These are phyloP conservation scores for Pichia occidentalis DNA, from an alignment of 805 yeast species.

Conservation along the genomic window DNA sequence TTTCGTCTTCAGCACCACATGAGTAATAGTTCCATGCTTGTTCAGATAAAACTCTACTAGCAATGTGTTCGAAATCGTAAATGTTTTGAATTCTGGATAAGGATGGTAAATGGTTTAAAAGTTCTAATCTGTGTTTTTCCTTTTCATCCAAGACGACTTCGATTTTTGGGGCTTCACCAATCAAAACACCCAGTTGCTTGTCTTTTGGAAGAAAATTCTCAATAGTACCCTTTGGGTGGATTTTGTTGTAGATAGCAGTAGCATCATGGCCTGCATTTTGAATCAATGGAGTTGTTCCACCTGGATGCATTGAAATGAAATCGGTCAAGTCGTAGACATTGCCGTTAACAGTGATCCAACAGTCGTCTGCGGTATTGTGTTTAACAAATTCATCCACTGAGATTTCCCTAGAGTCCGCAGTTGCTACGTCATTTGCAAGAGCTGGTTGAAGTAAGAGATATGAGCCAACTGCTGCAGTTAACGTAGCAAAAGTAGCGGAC, in stretches of 20 bases:
- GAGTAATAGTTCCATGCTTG: slow-evolving; percentile 91
- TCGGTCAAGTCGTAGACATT: slow-evolving; percentile 73
- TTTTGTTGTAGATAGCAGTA: slow-evolving; percentile 70
- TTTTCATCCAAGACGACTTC: slow-evolving; percentile 33
- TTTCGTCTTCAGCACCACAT: slow-evolving; percentile 88
- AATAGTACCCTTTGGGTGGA: slow-evolving; percentile 83
- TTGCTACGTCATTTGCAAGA: slow-evolving; percentile 9
- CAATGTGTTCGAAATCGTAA: slow-evolving; percentile 82
- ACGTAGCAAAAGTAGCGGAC: slow-evolving; percentile 4
- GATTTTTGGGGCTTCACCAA: slow-evolving; percentile 30
- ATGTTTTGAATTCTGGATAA: slow-evolving; percentile 65
- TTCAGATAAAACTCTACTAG: slow-evolving; percentile 66
- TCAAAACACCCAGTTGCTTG: slow-evolving; percentile 53
- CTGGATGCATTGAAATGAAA: slow-evolving; percentile 41
- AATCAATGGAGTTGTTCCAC: slow-evolving; percentile 40
- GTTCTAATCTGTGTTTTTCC: slow-evolving; percentile 38
- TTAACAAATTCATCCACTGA: slow-evolving; percentile 36
- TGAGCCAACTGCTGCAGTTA: slow-evolving; percentile 8
- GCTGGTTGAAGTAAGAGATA: slow-evolving; percentile 3
- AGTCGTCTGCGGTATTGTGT: slow-evolving; percentile 54
- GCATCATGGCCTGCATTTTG: slow-evolving; percentile 48
- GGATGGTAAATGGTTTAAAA: slow-evolving; percentile 56
- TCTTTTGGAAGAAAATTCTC: slow-evolving; percentile 51
- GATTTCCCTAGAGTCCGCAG: slow-evolving; percentile 11
- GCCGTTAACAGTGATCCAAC: slow-evolving; percentile 85